Evolutionary conservation across 257 asterid species (phyloP), one percentile per base, ranked within the genome.

Genomic region (Solanum piurae): DNA sequence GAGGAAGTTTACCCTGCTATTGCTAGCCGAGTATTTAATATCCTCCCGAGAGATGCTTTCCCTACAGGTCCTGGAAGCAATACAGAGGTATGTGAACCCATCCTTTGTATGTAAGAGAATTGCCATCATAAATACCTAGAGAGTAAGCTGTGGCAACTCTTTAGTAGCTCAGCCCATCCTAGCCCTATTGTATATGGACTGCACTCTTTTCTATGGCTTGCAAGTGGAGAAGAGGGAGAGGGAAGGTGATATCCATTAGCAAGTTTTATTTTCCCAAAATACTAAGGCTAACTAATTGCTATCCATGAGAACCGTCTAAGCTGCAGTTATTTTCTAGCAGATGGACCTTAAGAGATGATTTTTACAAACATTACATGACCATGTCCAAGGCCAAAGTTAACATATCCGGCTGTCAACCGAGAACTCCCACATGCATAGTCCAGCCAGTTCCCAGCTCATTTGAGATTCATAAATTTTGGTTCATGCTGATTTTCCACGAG

Each of bases 1-100:
- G 98, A 95, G 89, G 95, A 90, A 87, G 96, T 95, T 29, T 97
- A 94, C 91, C 99, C 99, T 80, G 92, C 92, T 88, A 94, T 96
- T 88, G 97, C 97, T 49, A 58, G 93, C 87, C 94, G 95, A 92
- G 89, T 91, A 64, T 94, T 94, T 89, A 91, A 85, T 91, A 91
- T 96, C 89, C 96, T 97, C 86, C 99, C 96, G 29, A 93, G 93
- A 89, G 93, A 88, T 60, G 97, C 91, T 87, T 89, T 94, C 88
- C 95, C 94, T 80, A 86, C 93, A 23, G 98, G 95, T 87, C 97
- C 95, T 79, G 98, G 96, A 84, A 94, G 99, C 90, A 94, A 92
- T 87, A 93, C 95, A 29, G 99, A 97, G 98, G 99, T 96, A 91
- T 87, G 92, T 34, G 5, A 82, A 49, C 20, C 84, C 68, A 49